phyloP scores from a whole-genome alignment of 148 eudicot genomes.

The Vaccinium darrowii region DNA sequence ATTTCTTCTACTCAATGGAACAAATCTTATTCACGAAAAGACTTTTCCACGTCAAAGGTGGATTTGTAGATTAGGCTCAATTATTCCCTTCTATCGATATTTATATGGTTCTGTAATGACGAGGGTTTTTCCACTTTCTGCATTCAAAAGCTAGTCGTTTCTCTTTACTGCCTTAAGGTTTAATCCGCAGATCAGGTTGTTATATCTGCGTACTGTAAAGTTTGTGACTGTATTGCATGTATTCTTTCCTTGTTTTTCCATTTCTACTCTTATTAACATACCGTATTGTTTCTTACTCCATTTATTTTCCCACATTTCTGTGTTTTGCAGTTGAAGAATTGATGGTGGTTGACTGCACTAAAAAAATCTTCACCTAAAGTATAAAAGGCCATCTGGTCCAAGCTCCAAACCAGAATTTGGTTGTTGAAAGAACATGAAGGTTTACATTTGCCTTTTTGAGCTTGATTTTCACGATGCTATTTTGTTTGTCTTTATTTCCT shows the following conservation, averaged over 20 bases:
- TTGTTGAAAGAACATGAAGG: slow-evolving; percentile 20
- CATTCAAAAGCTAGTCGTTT: not conserved
- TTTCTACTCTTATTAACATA: not conserved
- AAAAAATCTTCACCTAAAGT: slow-evolving; percentile 2
- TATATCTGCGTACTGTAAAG: not conserved
- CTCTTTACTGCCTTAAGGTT: not conserved
- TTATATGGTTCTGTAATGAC: not conserved
- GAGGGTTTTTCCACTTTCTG: not conserved
- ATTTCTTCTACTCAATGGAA: slow-evolving; percentile 9
- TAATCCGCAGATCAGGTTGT: not conserved
- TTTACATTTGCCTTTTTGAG: not conserved
- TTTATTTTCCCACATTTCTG: not conserved
- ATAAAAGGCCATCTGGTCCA: slow-evolving; percentile 10
- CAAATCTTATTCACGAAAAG: not conserved
- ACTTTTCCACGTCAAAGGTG: not conserved
- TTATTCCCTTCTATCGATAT: not conserved
- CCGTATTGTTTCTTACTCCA: not conserved
- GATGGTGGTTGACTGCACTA: not conserved
- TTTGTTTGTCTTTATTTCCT: not conserved
- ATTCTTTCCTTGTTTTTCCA: not conserved
- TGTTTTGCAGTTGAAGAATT: not conserved
- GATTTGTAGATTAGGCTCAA: not conserved
- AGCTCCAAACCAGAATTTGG: slow-evolving; percentile 5
- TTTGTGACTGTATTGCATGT: not conserved
- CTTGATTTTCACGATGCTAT: not conserved